These are phyloP conservation scores for Yarrowia sp. DNA, from an alignment of 805 yeast species.

Conservation along the genomic window DNA sequence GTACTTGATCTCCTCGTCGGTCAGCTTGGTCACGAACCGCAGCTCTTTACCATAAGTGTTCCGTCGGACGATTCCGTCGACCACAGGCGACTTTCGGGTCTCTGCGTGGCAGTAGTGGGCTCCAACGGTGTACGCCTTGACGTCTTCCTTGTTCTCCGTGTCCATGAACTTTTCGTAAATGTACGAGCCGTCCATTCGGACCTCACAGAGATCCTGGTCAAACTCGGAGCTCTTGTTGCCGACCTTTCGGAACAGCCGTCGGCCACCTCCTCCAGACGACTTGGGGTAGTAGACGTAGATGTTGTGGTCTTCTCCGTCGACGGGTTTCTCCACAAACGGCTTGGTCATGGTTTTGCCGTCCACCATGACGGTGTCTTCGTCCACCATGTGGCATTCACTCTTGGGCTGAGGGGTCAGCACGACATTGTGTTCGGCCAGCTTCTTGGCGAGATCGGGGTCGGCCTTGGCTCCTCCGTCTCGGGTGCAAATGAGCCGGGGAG, in stretches of 20 bases:
- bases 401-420: slow-evolving; percentile 47
- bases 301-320: slow-evolving; percentile 98
- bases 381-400: slow-evolving; percentile 73
- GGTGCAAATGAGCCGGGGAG: slow-evolving; percentile 83
- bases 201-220: slow-evolving; percentile 75
- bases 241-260: slow-evolving; percentile 90
- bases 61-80: slow-evolving; percentile 97
- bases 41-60: slow-evolving; percentile 98
- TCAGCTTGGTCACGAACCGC: slow-evolving; percentile 81
- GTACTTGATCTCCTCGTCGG: slow-evolving; percentile 76
- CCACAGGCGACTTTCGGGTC: slow-evolving; percentile 97
- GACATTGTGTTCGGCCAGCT: slow-evolving; percentile 69
- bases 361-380: slow-evolving; percentile 83
- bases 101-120: slow-evolving; percentile 93
- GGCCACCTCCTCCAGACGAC: slow-evolving; percentile 96
- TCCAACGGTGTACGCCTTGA: slow-evolving; percentile 97
- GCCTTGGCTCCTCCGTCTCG: slow-evolving; percentile 97
- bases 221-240: slow-evolving; percentile 97
- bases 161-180: slow-evolving; percentile 96
- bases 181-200: slow-evolving; percentile 89
- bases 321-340: slow-evolving; percentile 98
- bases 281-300: slow-evolving; percentile 89
- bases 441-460: slow-evolving; percentile 67
- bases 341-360: slow-evolving; percentile 75
- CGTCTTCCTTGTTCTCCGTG: slow-evolving; percentile 97